Base-by-base conservation (phyloP, 2,329 filamentous ascomycete species). In the Exserohilum rostratum region DNA sequence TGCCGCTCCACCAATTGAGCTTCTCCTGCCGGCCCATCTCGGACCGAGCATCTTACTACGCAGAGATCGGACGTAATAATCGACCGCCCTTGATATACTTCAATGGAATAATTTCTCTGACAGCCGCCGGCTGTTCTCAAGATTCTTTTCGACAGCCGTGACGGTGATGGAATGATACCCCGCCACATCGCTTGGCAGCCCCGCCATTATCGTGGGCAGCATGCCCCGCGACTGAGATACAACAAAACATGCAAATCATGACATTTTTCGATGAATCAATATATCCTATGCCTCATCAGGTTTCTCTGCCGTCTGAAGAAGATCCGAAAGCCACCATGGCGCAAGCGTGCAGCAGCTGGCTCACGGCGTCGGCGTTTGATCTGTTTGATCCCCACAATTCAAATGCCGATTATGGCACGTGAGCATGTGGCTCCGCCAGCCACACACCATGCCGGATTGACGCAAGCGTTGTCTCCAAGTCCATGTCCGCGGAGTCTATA, bases 1-100 rank as follows among this genome's bases (percentile, higher is more conserved):
- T 33, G 49, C 27, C 39, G 46, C 46, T 51, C 53, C 50, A 59
- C 50, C 48, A 55, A 20, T 53, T 60, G 50, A 49, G 47, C 55
- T 53, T 45, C 35, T 48, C 45, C 38, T 40, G 37, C 55, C 65
- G 64, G 65, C 43, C 30, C 53, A 66, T 59, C 58, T 65, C 60
- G 57, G 58, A 60, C 66, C 67, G 65, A 66, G 49, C 29, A 6
- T 43, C 6, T 18, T 43, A 25, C 48, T 20, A 31, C 47, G 22
- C 22, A 27, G 29, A 35, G 40, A 25, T 43, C 7, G 7, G 35
- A 37, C 51, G 54, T 58, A 38, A 55, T 53, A 65, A 61, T 54
- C 57, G 55, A 43, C 54, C 48, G 44, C 45, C 56, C 31, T 43
- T 17, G 33, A 20, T 33, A 37, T 18, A 22, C 11, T 11, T 5